Evolutionary conservation across 164 flowering plant genomes (phyloP), one percentile per base, ranked within the genome.

Genomic region (Protea cynaroides): DNA sequence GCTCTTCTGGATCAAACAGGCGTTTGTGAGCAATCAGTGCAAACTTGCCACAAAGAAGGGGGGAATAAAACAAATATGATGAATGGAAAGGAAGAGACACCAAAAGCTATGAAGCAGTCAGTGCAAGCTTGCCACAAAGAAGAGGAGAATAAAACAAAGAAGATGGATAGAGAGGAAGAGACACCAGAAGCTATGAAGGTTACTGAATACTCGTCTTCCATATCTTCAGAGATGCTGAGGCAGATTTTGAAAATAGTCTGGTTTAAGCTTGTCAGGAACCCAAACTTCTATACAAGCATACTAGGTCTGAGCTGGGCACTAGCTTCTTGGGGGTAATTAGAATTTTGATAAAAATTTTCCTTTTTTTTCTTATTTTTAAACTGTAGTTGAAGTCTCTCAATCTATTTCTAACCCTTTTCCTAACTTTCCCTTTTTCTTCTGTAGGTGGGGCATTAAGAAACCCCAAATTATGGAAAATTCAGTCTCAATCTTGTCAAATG

Each of bases 221-320:
- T 57, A 43, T 65, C 68, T 9, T 56, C 59, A 11, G 59, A 59
- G 36, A 75, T 77, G 78, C 34, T 67, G 52, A 51, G 55, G 59
- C 37, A 54, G 21, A 75, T 77, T 53, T 25, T 80, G 66, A 73
- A 59, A 54, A 73, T 62, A 70, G 81, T 80, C 10, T 75, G 78
- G 72, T 47, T 61, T 29, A 77, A 75, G 64, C 83, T 80, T 46
- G 10, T 77, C 9, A 61, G 76, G 58, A 80, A 80, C 65, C 83
- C 83, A 23, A 80, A 80, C 65, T 65, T 81, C 21, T 80, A 80
- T 56, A 65, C 83, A 14, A 80, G 81, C 66, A 11, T 80, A 15
- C 9, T 80, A 29, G 83, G 83, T 43, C 57, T 75, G 11, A 63
- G 36, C 15, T 80, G 83, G 83, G 74, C 83, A 58, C 72, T 80